Evolutionary conservation across 345 rosid species (phyloP).

Genomic region (Isatis tinctoria): DNA sequence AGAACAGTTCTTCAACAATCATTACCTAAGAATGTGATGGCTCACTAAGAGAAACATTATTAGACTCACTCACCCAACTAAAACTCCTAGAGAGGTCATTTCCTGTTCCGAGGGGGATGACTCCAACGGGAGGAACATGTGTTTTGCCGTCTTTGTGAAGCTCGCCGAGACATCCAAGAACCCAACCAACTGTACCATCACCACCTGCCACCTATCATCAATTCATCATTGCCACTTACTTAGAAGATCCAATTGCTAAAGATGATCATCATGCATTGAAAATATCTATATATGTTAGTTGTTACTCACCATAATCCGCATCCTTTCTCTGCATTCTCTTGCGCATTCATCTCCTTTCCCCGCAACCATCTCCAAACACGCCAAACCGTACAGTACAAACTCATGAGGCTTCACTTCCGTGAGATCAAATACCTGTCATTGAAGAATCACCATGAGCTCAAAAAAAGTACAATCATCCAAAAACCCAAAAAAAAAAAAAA

Average conservation of each 20-base stretch:
- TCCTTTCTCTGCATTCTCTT: slow-evolving; percentile 61
- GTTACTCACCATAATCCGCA: slow-evolving; percentile 72
- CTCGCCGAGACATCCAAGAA: slow-evolving; percentile 77
- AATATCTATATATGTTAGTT: slow-evolving; percentile 2
- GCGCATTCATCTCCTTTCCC: slow-evolving; percentile 71
- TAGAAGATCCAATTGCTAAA: neutral
- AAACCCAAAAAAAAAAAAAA: neutral
- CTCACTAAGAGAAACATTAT: neutral
- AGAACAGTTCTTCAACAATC: neutral
- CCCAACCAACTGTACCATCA: slow-evolving; percentile 99
- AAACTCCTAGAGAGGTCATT: slow-evolving; percentile 94
- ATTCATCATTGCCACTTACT: neutral
- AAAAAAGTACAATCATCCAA: neutral
- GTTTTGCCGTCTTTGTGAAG: slow-evolving; percentile 50
- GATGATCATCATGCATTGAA: neutral
- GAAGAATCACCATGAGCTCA: neutral
- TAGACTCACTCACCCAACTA: slow-evolving; percentile 61
- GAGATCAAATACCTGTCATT: slow-evolving; percentile 82
- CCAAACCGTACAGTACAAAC: slow-evolving; percentile 71
- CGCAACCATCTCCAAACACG: slow-evolving; percentile 65
- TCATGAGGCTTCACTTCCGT: slow-evolving; percentile 76
- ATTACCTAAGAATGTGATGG: slow-evolving; percentile 8
- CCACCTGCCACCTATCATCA: slow-evolving; percentile 94
- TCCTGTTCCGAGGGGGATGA: slow-evolving; percentile 96
- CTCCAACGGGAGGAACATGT: slow-evolving; percentile 84